A percentile compares a stretch with the other conserved stretches of the same genome.
Evolutionary conservation across 169 alveolate species (phyloP).

Genomic region (Babesia divergens): DNA sequence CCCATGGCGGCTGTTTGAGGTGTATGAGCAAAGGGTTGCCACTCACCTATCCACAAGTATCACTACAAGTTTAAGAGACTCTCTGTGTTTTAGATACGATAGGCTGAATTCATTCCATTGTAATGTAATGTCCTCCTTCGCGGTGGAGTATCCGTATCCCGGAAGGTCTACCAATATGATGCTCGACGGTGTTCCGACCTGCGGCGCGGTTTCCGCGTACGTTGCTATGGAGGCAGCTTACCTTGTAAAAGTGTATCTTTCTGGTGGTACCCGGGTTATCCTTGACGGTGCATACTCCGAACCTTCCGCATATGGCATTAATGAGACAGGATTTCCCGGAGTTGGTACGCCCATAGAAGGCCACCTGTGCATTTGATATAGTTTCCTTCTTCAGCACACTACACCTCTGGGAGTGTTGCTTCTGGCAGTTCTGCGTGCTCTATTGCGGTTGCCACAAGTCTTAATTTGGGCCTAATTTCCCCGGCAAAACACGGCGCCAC

Average conservation of each 20-base stretch:
- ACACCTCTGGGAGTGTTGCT: constrained; percentile 57
- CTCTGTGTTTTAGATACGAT: constrained; percentile 69
- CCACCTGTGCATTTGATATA: constrained; percentile 54
- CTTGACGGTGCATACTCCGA: constrained; percentile 62
- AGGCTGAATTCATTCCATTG: constrained; percentile 72
- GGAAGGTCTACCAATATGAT: constrained; percentile 77
- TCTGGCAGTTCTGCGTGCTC: constrained; percentile 28
- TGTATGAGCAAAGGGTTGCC: background rate
- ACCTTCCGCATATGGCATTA: constrained; percentile 73
- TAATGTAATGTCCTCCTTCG: constrained; percentile 65
- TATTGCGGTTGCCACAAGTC: constrained; percentile 32
- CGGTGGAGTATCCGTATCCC: constrained; percentile 71
- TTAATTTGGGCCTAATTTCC: constrained; percentile 69
- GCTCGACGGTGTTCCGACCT: constrained; percentile 72
- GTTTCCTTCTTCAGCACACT: background rate
- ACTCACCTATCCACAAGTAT: constrained; percentile 66
- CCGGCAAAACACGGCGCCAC: constrained; percentile 72
- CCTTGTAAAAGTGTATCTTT: constrained; percentile 71
- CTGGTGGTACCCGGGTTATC: constrained; percentile 73
- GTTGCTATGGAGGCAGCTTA: background rate
- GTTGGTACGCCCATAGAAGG: constrained; percentile 74
- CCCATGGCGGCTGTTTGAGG: constrained; percentile 61
- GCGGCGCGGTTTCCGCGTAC: background rate
- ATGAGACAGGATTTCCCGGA: constrained; percentile 75
- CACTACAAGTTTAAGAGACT: constrained; percentile 66